Base-by-base conservation (phyloP, 345 rosid species). In the Cochlearia excelsa region DNA sequence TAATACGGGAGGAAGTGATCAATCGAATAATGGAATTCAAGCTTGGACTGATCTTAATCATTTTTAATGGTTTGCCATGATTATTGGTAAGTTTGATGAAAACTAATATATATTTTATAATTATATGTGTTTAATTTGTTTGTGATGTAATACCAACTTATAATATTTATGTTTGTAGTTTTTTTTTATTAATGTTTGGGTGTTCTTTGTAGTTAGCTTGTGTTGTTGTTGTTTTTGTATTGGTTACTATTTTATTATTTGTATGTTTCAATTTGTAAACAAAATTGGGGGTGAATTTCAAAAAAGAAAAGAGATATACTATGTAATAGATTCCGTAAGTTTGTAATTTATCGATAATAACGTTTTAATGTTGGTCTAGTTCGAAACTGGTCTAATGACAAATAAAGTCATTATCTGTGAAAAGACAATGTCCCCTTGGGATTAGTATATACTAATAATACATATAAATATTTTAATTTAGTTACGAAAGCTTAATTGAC, bases 1-100 rank as follows among this genome's bases (percentile, higher is more conserved):
- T 38, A 70, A 57, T 34, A 11, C 44, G 51, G 57, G 55, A 65
- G 71, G 66, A 39, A 44, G 62, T 26, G 56, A 29, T 61, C 43
- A 46, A 54, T 72, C 71, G 75, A 65, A 57, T 53, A 72, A 65
- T 60, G 75, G 75, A 46, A 43, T 66, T 54, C 71, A 72, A 66
- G 75, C 63, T 72, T 72, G 71, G 75, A 54, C 57, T 54, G 72
- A 72, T 60, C 75, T 71, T 52, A 65, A 65, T 31, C 71, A 65
- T 46, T 65, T 46, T 33, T 58, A 65, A 66, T 59, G 66, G 52
- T 66, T 39, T 72, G 75, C 67, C 67, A 51, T 71, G 57, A 58
- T 56, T 62, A 34, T 64, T 64, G 59, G 69, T 57, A 57, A 51
- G 65, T 16, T 16, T 16, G 23, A 16, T 65, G 38, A 5, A 56